These are phyloP conservation scores for Elsinoe batatas DNA, from an alignment of 2,329 filamentous ascomycete species.

Conservation along the genomic window DNA sequence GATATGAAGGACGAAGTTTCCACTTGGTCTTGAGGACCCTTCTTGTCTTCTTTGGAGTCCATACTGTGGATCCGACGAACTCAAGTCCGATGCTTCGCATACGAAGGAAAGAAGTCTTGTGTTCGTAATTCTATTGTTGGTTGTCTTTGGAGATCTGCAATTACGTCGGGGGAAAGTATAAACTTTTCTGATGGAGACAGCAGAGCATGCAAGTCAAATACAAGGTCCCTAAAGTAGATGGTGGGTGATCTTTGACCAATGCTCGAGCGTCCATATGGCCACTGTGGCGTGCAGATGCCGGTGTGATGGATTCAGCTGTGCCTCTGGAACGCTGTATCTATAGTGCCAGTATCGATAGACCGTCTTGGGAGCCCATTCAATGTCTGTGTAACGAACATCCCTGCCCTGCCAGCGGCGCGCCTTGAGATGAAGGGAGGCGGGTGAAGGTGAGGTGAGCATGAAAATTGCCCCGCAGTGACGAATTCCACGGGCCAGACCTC, in stretches of 20 bases:
- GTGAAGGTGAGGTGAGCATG: background rate
- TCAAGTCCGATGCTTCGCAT: background rate
- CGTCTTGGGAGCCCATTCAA: background rate
- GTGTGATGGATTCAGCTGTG: background rate
- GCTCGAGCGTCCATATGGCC: slow-evolving; percentile 5
- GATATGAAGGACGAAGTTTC: too few species aligned
- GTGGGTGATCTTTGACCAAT: background rate
- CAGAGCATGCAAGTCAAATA: slow-evolving; percentile 1
- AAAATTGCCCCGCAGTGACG: slow-evolving; percentile 1
- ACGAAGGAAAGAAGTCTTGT: background rate
- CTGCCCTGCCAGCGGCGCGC: background rate
- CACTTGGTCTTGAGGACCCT: too few species aligned
- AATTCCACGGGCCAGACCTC: background rate
- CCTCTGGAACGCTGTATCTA: background rate
- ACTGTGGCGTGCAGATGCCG: background rate
- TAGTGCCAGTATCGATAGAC: background rate
- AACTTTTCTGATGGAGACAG: background rate
- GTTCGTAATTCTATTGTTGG: background rate
- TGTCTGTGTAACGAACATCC: background rate
- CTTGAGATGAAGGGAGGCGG: background rate
- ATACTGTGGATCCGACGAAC: background rate
- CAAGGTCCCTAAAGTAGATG: slow-evolving; percentile 6
- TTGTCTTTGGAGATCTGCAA: background rate
- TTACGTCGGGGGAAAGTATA: background rate
- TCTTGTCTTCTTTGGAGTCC: too few species aligned